Base-by-base conservation (phyloP, 169 alveolate species). In the Babesia ovata region DNA sequence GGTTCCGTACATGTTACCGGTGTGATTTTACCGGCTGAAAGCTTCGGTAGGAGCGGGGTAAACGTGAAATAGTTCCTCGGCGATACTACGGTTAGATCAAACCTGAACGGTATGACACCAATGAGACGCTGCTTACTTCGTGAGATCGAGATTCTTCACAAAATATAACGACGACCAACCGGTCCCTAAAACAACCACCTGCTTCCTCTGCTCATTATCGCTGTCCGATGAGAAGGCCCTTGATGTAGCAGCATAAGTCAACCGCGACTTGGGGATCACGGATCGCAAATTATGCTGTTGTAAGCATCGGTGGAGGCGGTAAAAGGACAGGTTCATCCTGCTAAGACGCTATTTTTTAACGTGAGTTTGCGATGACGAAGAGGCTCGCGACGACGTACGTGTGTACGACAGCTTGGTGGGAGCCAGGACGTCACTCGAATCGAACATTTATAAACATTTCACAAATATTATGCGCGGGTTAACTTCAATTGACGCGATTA, bases 41-140 rank as follows among this genome's bases (percentile, higher is more conserved):
- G 45, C 42, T 87, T 83, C 16, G 94, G 92, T 16, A 89, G 69
- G n/a, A 89, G 78, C 24, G 94, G 94, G 36, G 94, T 89, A 58
- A 89, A 89, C 12, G 91, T 89, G 75, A 89, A 89, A 60, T 86
- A 86, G 76, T 84, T 89, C 52, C 92, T 59, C n/a, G 94, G 94
- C 4, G 94, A 89, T 29, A 89, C 73, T 33, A 89, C 73, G 6
- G 84, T 82, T 29, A 86, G 77, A 72, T 89, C 92, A 66, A 66
- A 89, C 72, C 89, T 89, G 45, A 57, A 42, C 42, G 13, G 33
- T 12, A 58, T 42, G 8, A n/a, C 12, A 17, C 13, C 22, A 17
- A 16, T 36, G 46, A 36, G 11, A 11, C 17, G 13, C 11, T 63
- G 22, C 84, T 62, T 50, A 79, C 87, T 46, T 61, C 26, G 54